phyloP scores from a whole-genome alignment of 2,329 filamentous ascomycete species.

The Colletotrichum siamense region DNA sequence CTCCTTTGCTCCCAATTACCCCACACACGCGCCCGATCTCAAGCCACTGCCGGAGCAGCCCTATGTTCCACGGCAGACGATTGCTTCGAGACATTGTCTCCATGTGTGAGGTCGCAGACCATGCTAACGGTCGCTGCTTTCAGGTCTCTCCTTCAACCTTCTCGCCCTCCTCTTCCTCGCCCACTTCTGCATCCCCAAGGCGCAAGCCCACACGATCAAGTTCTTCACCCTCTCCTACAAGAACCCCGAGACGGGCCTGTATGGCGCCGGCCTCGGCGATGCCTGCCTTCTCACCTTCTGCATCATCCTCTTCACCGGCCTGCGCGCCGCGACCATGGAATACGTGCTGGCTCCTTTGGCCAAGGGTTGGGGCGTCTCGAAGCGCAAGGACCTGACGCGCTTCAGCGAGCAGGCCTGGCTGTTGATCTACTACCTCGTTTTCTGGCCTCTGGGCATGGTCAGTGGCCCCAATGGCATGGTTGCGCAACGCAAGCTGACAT shows the following conservation, averaged over 20 bases:
- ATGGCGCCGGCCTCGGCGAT: constrained; percentile 82
- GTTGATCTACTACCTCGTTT: constrained; percentile 79
- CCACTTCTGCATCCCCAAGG: constrained; percentile 82
- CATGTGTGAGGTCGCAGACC: not conserved
- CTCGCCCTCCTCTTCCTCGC: constrained; percentile 82
- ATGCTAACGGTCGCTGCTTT: constrained; percentile 26
- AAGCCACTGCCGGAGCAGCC: not conserved
- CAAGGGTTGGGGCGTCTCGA: constrained; percentile 73
- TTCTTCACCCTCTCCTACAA: constrained; percentile 90
- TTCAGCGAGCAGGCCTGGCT: constrained; percentile 97
- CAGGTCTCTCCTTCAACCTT: constrained; percentile 83
- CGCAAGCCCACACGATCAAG: constrained; percentile 79
- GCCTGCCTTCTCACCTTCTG: constrained; percentile 77
- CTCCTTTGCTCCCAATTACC: not conserved
- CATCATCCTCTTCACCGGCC: constrained; percentile 84
- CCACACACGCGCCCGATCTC: not conserved
- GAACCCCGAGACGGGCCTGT: constrained; percentile 70
- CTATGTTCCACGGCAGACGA: not conserved
- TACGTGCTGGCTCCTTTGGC: constrained; percentile 84
- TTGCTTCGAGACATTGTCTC: not conserved
- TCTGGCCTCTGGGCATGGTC: constrained; percentile 87
- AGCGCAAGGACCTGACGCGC: constrained; percentile 76
- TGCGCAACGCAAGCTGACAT: not conserved
- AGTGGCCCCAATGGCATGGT: constrained; percentile 34
- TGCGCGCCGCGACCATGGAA: constrained; percentile 86